phyloP scores from a whole-genome alignment of 2,329 filamentous ascomycete genomes.

The Fusarium algeriense region DNA sequence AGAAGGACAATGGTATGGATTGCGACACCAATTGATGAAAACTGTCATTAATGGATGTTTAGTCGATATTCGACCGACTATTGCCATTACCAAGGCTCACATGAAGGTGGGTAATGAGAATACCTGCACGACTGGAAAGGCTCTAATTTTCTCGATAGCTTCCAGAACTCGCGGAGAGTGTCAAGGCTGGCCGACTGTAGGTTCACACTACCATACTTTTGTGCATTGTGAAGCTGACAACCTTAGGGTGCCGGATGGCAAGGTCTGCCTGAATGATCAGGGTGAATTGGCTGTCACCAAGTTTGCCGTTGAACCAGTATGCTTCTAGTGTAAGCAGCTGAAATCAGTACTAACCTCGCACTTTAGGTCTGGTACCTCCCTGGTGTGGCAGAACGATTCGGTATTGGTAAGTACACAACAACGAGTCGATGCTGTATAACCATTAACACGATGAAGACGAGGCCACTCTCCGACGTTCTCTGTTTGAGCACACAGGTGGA shows the following conservation, averaged over 20 bases:
- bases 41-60: constrained; percentile 13
- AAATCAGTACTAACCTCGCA: constrained; percentile 1
- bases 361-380: constrained; percentile 80
- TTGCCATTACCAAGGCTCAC: constrained; percentile 90
- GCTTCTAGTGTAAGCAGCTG: constrained; percentile 45
- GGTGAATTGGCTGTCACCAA: constrained; percentile 96
- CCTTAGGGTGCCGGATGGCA: constrained; percentile 77
- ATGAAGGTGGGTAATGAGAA: constrained; percentile 74
- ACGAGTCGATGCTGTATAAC: not conserved
- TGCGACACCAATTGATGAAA: constrained; percentile 4
- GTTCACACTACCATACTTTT: not conserved
- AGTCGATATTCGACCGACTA: constrained; percentile 90
- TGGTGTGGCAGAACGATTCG: constrained; percentile 91
- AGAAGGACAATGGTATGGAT: constrained; percentile 73
- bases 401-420: constrained; percentile 71
- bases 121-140: not conserved
- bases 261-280: constrained; percentile 85
- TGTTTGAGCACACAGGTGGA: constrained; percentile 96
- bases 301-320: constrained; percentile 92
- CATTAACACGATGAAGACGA: constrained; percentile 71
- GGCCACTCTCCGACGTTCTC: constrained; percentile 82
- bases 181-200: constrained; percentile 80
- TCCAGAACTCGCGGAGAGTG: constrained; percentile 92
- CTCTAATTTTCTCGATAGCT: constrained; percentile 59
- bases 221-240: constrained; percentile 26